Evolutionary conservation across 176 grass and related monocot genomes (phyloP).

Genomic region (Secale cereale): DNA sequence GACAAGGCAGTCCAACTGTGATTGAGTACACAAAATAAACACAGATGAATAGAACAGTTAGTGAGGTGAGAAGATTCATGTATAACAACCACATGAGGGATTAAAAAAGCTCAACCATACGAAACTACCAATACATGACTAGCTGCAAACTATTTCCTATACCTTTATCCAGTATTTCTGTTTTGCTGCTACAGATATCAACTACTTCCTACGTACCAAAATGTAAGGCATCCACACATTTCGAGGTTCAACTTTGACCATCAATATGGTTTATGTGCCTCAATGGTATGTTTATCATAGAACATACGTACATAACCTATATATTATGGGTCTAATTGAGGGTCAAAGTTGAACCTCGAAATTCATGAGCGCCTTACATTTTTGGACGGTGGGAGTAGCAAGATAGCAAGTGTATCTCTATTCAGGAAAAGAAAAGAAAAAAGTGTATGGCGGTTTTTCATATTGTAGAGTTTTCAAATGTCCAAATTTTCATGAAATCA

Average conservation of each 20-base stretch:
- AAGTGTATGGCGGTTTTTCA: neutral
- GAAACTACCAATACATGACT: neutral
- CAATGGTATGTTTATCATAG: too few species aligned
- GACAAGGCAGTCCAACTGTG: neutral
- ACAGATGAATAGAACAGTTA: neutral
- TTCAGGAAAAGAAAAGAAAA: neutral
- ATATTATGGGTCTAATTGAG: too few species aligned
- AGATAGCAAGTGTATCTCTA: neutral
- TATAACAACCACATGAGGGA: neutral
- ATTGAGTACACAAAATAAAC: neutral
- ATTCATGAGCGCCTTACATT: neutral
- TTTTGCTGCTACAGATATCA: neutral
- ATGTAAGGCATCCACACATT: neutral
- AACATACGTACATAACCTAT: too few species aligned
- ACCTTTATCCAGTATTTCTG: neutral
- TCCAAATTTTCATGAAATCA: neutral
- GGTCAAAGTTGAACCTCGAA: too few species aligned
- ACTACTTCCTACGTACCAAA: neutral
- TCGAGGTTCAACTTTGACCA: neutral
- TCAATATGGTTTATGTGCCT: too few species aligned
- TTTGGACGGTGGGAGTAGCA: neutral
- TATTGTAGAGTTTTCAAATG: neutral
- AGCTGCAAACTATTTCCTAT: neutral
- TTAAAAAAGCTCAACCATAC: neutral
- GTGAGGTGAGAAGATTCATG: neutral